phyloP scores from a whole-genome alignment of 1,284 basidiomycete genomes.

The Tylopilus orsonianus region DNA sequence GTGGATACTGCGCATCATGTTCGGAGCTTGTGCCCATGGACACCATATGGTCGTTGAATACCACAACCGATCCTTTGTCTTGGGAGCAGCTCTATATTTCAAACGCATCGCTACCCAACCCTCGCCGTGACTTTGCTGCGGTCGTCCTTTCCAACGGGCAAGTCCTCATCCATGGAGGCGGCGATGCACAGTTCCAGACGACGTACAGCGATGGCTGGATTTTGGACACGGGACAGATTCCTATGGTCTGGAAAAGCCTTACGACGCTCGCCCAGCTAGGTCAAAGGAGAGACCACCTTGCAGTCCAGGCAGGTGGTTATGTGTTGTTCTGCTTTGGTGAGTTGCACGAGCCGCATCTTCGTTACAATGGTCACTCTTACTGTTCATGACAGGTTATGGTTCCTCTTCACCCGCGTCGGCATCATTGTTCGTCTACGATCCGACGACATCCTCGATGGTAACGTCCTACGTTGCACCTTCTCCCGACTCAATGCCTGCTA shows the following conservation, averaged over 20 bases:
- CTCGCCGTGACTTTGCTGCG: conserved; percentile 70
- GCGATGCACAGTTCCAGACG: conserved; percentile 54
- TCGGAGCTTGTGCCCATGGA: conserved; percentile 52
- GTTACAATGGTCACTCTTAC: conserved; percentile 4
- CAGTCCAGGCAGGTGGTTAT: conserved; percentile 55
- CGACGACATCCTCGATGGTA: conserved; percentile 32
- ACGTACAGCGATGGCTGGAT: conserved; percentile 75
- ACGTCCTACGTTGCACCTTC: conserved; percentile 36
- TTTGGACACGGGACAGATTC: conserved; percentile 57
- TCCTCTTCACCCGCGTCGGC: conserved; percentile 43
- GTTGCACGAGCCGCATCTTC: conserved; percentile 27
- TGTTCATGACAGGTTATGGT: conserved; percentile 53
- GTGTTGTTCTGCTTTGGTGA: conserved; percentile 80
- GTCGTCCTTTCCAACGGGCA: conserved; percentile 52
- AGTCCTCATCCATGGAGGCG: conserved; percentile 77
- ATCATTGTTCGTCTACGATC: conserved; percentile 54
- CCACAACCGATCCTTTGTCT: conserved; percentile 41
- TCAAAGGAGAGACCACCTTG: conserved; percentile 70
- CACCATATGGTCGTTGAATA: conserved; percentile 66
- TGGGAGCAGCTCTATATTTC: conserved; percentile 55
- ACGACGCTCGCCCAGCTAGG: conserved; percentile 55
- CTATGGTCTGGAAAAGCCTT: conserved; percentile 57
- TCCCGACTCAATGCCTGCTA: conserved; percentile 22
- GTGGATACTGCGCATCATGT: conserved; percentile 61
- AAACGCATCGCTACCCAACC: conserved; percentile 45